These are phyloP conservation scores for Noccaea caerulescens DNA, from an alignment of 345 rosid species.

Conservation along the genomic window DNA sequence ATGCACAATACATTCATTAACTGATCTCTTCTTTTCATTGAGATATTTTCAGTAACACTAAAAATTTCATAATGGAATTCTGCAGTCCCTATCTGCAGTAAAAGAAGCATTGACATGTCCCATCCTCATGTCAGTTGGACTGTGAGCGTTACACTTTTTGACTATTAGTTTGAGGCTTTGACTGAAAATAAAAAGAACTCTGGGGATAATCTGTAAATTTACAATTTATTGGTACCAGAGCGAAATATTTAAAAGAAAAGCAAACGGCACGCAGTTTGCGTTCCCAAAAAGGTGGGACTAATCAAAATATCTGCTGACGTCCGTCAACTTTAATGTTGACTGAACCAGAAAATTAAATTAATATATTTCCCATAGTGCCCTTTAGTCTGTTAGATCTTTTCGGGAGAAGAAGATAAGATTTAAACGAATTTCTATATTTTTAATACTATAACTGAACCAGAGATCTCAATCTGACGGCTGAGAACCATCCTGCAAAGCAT, in stretches of 20 bases:
- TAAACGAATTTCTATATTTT: background rate
- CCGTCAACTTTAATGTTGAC: conserved; percentile 43
- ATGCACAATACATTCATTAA: background rate
- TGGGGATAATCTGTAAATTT: conserved; percentile 14
- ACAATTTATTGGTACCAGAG: background rate
- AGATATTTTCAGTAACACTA: background rate
- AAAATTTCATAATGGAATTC: background rate
- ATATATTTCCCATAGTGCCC: conserved; percentile 35
- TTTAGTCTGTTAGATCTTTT: conserved; percentile 37
- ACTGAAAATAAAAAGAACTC: background rate
- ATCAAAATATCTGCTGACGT: conserved; percentile 35
- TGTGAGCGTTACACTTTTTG: conserved; percentile 22
- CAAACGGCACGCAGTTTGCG: conserved; percentile 41
- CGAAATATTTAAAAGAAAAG: background rate
- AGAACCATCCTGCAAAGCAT: conserved; percentile 10
- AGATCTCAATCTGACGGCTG: conserved; percentile 45
- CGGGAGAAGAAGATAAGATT: conserved; percentile 31
- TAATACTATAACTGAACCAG: no score
- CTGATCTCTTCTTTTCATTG: background rate
- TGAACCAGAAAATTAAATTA: conserved; percentile 2
- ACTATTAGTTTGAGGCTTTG: conserved; percentile 25
- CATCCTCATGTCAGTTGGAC: conserved; percentile 33
- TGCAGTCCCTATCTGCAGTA: no score
- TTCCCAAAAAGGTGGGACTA: conserved; percentile 35
- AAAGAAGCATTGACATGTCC: conserved; percentile 26